Base-by-base conservation (phyloP, 75 land plant species). In the Ceratopteris richardii region DNA sequence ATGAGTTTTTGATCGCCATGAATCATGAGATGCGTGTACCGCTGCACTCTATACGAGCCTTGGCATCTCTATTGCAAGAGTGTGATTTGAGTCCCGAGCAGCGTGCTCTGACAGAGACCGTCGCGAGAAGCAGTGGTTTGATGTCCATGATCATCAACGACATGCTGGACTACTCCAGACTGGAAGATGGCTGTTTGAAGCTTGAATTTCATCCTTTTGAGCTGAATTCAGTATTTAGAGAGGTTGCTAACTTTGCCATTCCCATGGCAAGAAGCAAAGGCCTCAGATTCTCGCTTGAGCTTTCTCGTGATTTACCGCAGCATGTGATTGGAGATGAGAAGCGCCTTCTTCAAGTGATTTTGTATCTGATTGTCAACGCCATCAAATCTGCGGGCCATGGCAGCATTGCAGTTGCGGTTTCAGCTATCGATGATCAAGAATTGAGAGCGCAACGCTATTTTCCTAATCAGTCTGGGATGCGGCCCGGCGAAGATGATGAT, bases 1-100 rank as follows among this genome's bases (percentile, higher is more conserved):
- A 83, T 52, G 69, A 78, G 12, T 90, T 86, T 57, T 75, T 80
- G 55, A 72, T 58, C 54, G 91, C 77, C 21, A 86, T 90, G 87
- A 81, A 80, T 41, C 79, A 83, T 58, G 90, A 82, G 16, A 82
- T 90, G 90, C 81, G 84, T 42, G 80, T 69, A 12, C 96, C 96
- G 0, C 76, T 86, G 80, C 82, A 90, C 42, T 76, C 90, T 29
- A 78, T 90, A 29, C 61, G 60, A 25, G 96, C 82, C 4, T 68
- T 83, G 61, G 70, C 89, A 17, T 83, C 91, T 9, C 19, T 90
- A 36, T 53, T 90, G 51, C 96, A 77, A 44, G 77, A 70, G 51
- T 76, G 61, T 25, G 62, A 70, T 33, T 54, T 83, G 54, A 62
- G 54, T 9, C 21, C 44, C 25, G 84, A 86, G 14, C 84, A 83